Percentiles rank a stretch among this genome's conserved stretches.
Evolutionary conservation across 148 eudicot genomes (phyloP).

Genomic region (Salicornia ramosissima): DNA sequence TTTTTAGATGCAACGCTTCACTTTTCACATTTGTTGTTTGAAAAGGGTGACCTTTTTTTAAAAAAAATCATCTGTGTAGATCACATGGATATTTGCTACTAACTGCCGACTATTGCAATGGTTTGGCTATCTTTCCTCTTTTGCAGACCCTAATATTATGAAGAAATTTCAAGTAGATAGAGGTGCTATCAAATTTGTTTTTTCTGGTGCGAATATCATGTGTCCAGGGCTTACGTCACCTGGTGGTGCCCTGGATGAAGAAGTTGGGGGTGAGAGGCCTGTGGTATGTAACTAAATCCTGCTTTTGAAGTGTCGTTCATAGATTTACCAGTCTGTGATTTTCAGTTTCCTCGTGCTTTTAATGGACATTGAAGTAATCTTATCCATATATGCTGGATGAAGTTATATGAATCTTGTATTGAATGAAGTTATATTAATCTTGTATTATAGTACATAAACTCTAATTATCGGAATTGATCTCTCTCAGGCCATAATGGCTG

Average conservation of each 20-base stretch:
- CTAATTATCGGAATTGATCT: constrained; percentile 16
- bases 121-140: constrained; percentile 13
- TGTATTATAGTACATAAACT: background rate
- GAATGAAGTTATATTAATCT: background rate
- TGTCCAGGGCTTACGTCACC: constrained; percentile 99
- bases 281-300: constrained; percentile 50
- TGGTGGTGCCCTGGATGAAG: constrained; percentile 91
- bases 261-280: constrained; percentile 79
- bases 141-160: constrained; percentile 89
- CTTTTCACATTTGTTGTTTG: too few relatives aligned
- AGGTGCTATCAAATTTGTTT: constrained; percentile 91
- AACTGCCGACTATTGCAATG: background rate
- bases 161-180: constrained; percentile 92
- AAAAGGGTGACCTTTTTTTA: too few relatives aligned
- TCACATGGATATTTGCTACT: background rate
- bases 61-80: background rate
- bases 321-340: background rate
- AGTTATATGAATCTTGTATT: background rate
- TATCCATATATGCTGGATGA: too few relatives aligned
- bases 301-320: background rate
- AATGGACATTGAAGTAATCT: background rate
- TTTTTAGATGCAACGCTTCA: too few relatives aligned
- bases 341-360: background rate
- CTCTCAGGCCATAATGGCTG: constrained; percentile 96
- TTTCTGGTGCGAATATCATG: constrained; percentile 97